Percentiles rank a stretch among this genome's conserved stretches.
phyloP scores from a whole-genome alignment of 2,329 filamentous ascomycete genomes.

The Graphiopsis chlorocephala region DNA sequence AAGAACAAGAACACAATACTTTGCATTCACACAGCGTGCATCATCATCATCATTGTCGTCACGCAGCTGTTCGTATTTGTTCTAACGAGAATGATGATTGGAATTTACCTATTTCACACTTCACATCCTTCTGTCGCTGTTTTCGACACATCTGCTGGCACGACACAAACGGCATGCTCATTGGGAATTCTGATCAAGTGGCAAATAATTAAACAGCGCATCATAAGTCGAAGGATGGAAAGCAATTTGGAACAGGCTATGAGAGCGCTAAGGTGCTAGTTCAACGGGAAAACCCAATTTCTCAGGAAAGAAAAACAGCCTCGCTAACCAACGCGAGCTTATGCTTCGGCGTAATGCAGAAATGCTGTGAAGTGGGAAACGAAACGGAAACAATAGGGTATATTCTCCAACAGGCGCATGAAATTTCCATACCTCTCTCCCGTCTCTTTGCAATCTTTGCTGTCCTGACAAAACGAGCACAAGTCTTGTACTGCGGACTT shows the following conservation, averaged over 20 bases:
- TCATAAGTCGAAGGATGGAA: neutral
- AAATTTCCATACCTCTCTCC: neutral
- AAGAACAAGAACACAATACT: neutral
- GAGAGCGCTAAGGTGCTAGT: neutral
- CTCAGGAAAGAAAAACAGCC: neutral
- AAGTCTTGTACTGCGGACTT: neutral
- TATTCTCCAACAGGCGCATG: neutral
- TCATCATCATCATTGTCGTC: too few relatives aligned
- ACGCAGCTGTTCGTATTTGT: too few relatives aligned
- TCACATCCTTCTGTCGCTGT: too few relatives aligned
- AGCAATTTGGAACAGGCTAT: neutral
- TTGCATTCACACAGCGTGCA: conserved; percentile 12
- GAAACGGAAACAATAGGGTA: conserved; percentile 10
- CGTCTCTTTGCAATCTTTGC: neutral
- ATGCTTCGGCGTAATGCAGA: conserved; percentile 1
- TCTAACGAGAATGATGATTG: too few relatives aligned
- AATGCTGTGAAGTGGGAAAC: neutral
- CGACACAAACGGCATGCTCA: too few relatives aligned
- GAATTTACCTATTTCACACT: too few relatives aligned
- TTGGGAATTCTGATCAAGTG: too few relatives aligned
- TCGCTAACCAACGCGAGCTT: neutral
- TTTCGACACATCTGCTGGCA: too few relatives aligned
- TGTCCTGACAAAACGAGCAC: neutral
- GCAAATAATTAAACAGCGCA: too few relatives aligned
- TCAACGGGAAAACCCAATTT: neutral